A percentile compares a stretch with the other conserved stretches of the same genome.
Evolutionary conservation across 257 asterid species (phyloP).

Genomic region (Solanum pennellii): DNA sequence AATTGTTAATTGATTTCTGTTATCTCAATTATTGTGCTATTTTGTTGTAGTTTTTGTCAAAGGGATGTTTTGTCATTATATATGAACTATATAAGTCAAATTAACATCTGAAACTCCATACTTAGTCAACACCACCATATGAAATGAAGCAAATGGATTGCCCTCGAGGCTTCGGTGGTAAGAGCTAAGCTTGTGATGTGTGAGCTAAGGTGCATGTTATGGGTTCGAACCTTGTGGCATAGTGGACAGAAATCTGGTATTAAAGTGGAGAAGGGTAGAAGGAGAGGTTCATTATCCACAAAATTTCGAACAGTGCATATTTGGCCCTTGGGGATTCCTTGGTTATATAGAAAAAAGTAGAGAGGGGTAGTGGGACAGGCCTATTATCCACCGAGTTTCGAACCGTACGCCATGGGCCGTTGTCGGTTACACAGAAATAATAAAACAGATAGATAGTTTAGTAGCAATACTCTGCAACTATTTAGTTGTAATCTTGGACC

Average conservation of each 20-base stretch:
- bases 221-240: background rate
- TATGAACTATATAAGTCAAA: too few species aligned
- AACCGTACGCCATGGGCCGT: background rate
- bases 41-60: background rate
- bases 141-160: background rate
- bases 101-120: too few species aligned
- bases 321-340: background rate
- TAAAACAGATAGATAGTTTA: background rate
- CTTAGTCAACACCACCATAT: background rate
- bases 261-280: background rate
- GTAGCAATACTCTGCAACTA: background rate
- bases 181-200: background rate
- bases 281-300: background rate
- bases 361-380: background rate
- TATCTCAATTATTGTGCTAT: background rate
- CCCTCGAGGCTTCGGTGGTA: background rate
- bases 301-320: background rate
- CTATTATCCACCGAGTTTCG: background rate
- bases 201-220: background rate
- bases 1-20: background rate
- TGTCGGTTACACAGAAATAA: background rate
- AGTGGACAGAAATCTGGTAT: background rate
- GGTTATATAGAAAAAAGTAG: background rate
- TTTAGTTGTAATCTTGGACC: background rate
- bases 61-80: background rate